phyloP scores from a whole-genome alignment of 2,329 filamentous ascomycete genomes.

The Plectosphaerella plurivora region DNA sequence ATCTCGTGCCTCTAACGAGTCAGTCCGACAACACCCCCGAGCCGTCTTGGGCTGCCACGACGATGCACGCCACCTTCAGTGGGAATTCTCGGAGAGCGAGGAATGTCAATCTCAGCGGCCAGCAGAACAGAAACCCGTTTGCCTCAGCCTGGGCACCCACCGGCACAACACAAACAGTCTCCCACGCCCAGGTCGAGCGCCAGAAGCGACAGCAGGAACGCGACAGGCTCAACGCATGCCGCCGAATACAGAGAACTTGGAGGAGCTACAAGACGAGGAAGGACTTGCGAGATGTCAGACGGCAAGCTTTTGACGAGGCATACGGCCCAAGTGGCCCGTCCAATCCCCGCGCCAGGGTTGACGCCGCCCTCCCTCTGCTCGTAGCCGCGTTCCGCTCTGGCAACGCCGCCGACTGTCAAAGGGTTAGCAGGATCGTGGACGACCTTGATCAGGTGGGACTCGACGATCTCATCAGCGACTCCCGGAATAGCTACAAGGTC shows the following conservation, averaged over 20 bases:
- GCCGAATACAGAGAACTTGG: slow-evolving; percentile 75
- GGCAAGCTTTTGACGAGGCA: slow-evolving; percentile 58
- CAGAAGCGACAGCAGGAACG: slow-evolving; percentile 76
- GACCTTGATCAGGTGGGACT: slow-evolving; percentile 35
- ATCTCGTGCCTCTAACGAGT: too few species aligned
- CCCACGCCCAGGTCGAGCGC: slow-evolving; percentile 82
- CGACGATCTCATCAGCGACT: slow-evolving; percentile 25
- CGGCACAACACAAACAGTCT: slow-evolving; percentile 72
- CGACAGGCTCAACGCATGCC: slow-evolving; percentile 68
- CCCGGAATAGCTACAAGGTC: slow-evolving; percentile 23
- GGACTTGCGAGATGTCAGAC: slow-evolving; percentile 50
- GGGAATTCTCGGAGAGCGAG: slow-evolving; percentile 80
- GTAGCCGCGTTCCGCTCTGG: slow-evolving; percentile 43
- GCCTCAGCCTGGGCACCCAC: slow-evolving; percentile 56
- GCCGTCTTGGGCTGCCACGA: slow-evolving; percentile 7
- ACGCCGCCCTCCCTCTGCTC: slow-evolving; percentile 41
- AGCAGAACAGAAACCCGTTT: slow-evolving; percentile 71
- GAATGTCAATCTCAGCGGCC: slow-evolving; percentile 91
- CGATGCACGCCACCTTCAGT: slow-evolving; percentile 90
- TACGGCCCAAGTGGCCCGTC: slow-evolving; percentile 34
- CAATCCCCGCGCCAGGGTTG: slow-evolving; percentile 28
- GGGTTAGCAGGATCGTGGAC: slow-evolving; percentile 40
- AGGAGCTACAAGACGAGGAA: slow-evolving; percentile 66
- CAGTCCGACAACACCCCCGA: too few species aligned
- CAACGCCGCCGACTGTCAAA: slow-evolving; percentile 39